Conservation (phyloP, 2,329 filamentous ascomycete species). For the Penicillium aurantiogriseum region DNA sequence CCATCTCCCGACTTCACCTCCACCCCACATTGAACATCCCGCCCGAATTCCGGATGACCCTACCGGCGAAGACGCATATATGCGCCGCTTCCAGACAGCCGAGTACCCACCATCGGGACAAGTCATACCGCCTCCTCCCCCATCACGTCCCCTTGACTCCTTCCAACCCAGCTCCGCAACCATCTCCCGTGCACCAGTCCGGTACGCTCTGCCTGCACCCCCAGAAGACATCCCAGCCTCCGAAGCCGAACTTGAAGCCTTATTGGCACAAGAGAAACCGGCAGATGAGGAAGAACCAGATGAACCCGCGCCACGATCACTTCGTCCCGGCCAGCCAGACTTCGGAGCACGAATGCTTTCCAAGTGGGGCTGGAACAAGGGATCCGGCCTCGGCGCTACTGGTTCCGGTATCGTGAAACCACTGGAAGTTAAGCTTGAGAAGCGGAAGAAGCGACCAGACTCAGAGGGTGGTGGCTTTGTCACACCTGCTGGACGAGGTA, state of each 20-base stretch:
- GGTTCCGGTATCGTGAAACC: slow-evolving; percentile 81
- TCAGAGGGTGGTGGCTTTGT: slow-evolving; percentile 76
- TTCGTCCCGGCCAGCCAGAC: slow-evolving; percentile 73
- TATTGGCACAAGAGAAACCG: slow-evolving; percentile 41
- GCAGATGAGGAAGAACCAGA: slow-evolving; percentile 37
- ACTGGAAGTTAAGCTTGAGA: slow-evolving; percentile 79
- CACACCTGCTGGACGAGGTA: slow-evolving; percentile 66
- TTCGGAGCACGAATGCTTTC: slow-evolving; percentile 87
- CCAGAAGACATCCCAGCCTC: slow-evolving; percentile 54
- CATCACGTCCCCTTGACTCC: slow-evolving; percentile 39
- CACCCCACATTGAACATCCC: slow-evolving; percentile 31
- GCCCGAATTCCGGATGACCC: slow-evolving; percentile 30
- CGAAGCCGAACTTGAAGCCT: slow-evolving; percentile 52
- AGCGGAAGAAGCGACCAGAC: slow-evolving; percentile 75
- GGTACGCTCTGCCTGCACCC: slow-evolving; percentile 60
- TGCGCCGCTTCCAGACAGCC: slow-evolving; percentile 26
- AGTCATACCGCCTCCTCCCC: slow-evolving; percentile 25
- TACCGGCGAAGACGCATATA: slow-evolving; percentile 28
- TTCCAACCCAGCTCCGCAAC: slow-evolving; percentile 51
- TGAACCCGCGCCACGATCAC: slow-evolving; percentile 53
- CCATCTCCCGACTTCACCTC: slow-evolving; percentile 24
- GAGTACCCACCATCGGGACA: slow-evolving; percentile 24
- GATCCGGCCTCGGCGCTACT: slow-evolving; percentile 79
- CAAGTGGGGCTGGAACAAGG: slow-evolving; percentile 92
- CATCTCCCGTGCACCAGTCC: slow-evolving; percentile 75